Percentiles rank a stretch among this genome's conserved stretches.
phyloP scores from a whole-genome alignment of 1,139 yeast species.

The Yamadazyma sp. region DNA sequence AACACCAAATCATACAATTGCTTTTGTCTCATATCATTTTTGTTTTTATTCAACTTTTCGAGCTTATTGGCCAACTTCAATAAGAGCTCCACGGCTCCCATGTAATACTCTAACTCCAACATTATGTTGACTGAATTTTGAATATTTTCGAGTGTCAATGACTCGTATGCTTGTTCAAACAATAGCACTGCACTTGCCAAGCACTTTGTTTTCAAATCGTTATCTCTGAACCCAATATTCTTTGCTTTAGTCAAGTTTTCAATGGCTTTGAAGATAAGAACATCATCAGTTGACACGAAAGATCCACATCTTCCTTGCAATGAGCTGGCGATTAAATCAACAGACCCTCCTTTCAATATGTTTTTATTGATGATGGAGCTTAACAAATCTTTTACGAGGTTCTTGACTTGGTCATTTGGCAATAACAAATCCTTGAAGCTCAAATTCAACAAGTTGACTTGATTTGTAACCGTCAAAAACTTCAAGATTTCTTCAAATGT shows the following conservation, averaged over 20 bases:
- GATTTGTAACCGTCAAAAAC: slow-evolving; percentile 64
- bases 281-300: slow-evolving; percentile 93
- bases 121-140: slow-evolving; percentile 79
- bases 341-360: slow-evolving; percentile 89
- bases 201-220: slow-evolving; percentile 68
- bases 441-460: slow-evolving; percentile 64
- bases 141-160: slow-evolving; percentile 74
- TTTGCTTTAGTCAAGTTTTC: slow-evolving; percentile 89
- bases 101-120: slow-evolving; percentile 72
- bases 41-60: slow-evolving; percentile 27
- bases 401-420: slow-evolving; percentile 59
- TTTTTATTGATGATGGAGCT: slow-evolving; percentile 87
- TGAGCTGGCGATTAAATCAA: slow-evolving; percentile 84
- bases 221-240: slow-evolving; percentile 66
- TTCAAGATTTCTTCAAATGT: slow-evolving; percentile 64
- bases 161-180: slow-evolving; percentile 78
- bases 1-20: slow-evolving; percentile 74
- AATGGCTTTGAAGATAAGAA: slow-evolving; percentile 87
- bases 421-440: slow-evolving; percentile 77
- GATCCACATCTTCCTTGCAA: slow-evolving; percentile 93
- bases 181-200: slow-evolving; percentile 72
- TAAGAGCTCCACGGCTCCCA: slow-evolving; percentile 85
- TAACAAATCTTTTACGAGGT: slow-evolving; percentile 78
- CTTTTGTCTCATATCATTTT: slow-evolving; percentile 36
- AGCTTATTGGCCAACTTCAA: slow-evolving; percentile 71